Evolutionary conservation across 805 yeast genomes (phyloP).

Genomic region (Cyberlindnera bimundalis): DNA sequence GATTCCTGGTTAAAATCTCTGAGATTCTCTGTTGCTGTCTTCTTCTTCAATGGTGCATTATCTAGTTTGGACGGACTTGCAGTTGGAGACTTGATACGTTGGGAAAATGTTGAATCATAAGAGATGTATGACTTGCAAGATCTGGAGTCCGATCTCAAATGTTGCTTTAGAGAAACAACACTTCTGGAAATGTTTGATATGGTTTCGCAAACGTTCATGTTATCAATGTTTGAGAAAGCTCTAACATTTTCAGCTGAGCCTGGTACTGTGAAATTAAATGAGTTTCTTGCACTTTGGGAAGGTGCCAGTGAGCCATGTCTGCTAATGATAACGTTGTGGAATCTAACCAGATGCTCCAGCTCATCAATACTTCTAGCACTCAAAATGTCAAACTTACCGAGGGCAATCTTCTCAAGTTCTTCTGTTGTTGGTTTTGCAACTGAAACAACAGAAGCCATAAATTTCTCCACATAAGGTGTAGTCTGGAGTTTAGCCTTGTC

Average conservation of each 20-base stretch:
- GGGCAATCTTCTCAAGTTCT: conserved; percentile 35
- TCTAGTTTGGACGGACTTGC: conserved; percentile 7
- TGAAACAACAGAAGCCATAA: conserved; percentile 28
- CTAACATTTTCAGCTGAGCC: conserved; percentile 8
- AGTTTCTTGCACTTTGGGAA: conserved; percentile 6
- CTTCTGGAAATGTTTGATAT: conserved; percentile 26
- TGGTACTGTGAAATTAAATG: conserved; percentile 23
- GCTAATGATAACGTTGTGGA: conserved; percentile 39
- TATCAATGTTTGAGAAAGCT: conserved; percentile 25
- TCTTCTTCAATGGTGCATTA: conserved; percentile 39
- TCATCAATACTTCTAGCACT: conserved; percentile 73
- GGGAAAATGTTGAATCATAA: conserved; percentile 47
- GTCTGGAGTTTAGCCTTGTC: conserved; percentile 10
- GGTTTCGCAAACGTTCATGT: conserved; percentile 28
- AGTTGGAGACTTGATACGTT: conserved; percentile 2
- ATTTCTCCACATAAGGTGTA: conserved; percentile 21
- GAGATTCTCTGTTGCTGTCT: conserved; percentile 46
- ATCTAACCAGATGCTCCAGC: conserved; percentile 50
- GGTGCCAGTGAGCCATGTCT: conserved; percentile 20
- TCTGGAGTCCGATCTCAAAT: conserved; percentile 12
- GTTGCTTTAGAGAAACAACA: conserved; percentile 22
- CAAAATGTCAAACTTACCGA: conserved; percentile 52
- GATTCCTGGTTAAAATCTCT: conserved; percentile 43
- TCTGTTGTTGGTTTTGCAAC: conserved; percentile 26
- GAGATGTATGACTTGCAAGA: conserved; percentile 47